Percentiles rank a stretch among this genome's conserved stretches.
Evolutionary conservation across 805 yeast species (phyloP).

Genomic region (Candida germanica): DNA sequence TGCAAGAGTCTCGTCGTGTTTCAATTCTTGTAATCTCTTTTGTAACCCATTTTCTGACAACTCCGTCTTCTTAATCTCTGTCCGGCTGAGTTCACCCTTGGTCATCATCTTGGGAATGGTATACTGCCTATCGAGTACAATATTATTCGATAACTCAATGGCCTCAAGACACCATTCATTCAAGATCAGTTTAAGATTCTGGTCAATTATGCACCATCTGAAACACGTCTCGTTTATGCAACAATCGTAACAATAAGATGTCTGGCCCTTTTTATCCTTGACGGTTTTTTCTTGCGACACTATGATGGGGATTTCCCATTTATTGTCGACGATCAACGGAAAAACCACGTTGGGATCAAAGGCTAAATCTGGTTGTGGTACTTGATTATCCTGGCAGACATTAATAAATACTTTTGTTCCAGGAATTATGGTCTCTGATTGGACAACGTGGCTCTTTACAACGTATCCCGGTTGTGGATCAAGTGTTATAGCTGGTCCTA

Average conservation of each 20-base stretch:
- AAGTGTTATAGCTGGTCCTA: slow-evolving; percentile 19
- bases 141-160: slow-evolving; percentile 52
- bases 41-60: slow-evolving; percentile 35
- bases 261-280: slow-evolving; percentile 66
- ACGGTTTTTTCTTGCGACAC: slow-evolving; percentile 57
- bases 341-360: slow-evolving; percentile 60
- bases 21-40: slow-evolving; percentile 29
- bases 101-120: slow-evolving; percentile 66
- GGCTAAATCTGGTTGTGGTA: slow-evolving; percentile 57
- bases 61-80: slow-evolving; percentile 46
- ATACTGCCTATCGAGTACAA: slow-evolving; percentile 60
- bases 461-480: slow-evolving; percentile 71
- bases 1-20: slow-evolving; percentile 41
- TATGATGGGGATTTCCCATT: slow-evolving; percentile 85
- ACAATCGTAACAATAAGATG: slow-evolving; percentile 73
- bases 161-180: slow-evolving; percentile 85
- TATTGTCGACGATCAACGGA: slow-evolving; percentile 60
- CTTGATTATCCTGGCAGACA: slow-evolving; percentile 61
- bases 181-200: slow-evolving; percentile 59
- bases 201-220: slow-evolving; percentile 56
- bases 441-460: slow-evolving; percentile 55
- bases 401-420: slow-evolving; percentile 72
- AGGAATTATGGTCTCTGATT: slow-evolving; percentile 21
- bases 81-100: slow-evolving; percentile 58
- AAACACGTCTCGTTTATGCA: slow-evolving; percentile 64